A percentile compares a stretch with the other conserved stretches of the same genome.
Conservation (phyloP, 129 eudicot species). For the Flaveria sonorensis region DNA sequence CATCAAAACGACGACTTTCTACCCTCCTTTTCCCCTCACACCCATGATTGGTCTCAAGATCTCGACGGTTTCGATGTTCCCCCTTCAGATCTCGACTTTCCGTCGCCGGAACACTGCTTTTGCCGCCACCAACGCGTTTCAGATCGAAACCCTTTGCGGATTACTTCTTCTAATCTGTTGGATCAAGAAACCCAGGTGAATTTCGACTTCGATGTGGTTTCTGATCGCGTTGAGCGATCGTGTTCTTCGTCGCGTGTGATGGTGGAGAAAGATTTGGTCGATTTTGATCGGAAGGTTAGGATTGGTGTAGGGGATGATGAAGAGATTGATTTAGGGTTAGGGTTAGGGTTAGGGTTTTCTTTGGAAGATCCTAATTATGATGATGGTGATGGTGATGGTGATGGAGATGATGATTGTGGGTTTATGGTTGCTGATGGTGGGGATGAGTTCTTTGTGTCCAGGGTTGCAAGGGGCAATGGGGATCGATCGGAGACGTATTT, state of each 20-base stretch:
- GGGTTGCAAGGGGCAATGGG: background rate
- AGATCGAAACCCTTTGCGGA: constrained; percentile 13
- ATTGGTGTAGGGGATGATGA: constrained; percentile 17
- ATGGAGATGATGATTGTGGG: constrained; percentile 31
- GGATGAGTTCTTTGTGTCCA: too few relatives aligned
- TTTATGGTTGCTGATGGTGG: constrained; percentile 38
- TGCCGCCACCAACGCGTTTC: too few relatives aligned
- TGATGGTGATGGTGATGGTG: background rate
- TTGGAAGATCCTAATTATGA: constrained; percentile 14
- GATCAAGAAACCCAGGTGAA: constrained; percentile 47
- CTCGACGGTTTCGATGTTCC: constrained; percentile 38
- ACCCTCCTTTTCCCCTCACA: constrained; percentile 24
- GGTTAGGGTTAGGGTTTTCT: constrained; percentile 40
- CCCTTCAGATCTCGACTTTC: background rate
- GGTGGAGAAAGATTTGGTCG: constrained; percentile 25
- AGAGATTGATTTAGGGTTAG: constrained; percentile 42
- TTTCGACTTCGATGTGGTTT: constrained; percentile 43
- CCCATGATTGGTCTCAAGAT: constrained; percentile 31
- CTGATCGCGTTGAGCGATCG: constrained; percentile 24
- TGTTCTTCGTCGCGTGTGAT: constrained; percentile 23
- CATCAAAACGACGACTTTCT: constrained; percentile 18
- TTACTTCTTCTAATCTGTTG: constrained; percentile 12
- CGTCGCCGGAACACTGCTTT: too few relatives aligned
- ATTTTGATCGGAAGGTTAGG: constrained; percentile 32
- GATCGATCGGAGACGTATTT: constrained; percentile 29